Evolutionary conservation across 495 filamentous ascomycete genomes (phyloP), one percentile per base, ranked within the genome.

Genomic region (Trichoderma gamsii): DNA sequence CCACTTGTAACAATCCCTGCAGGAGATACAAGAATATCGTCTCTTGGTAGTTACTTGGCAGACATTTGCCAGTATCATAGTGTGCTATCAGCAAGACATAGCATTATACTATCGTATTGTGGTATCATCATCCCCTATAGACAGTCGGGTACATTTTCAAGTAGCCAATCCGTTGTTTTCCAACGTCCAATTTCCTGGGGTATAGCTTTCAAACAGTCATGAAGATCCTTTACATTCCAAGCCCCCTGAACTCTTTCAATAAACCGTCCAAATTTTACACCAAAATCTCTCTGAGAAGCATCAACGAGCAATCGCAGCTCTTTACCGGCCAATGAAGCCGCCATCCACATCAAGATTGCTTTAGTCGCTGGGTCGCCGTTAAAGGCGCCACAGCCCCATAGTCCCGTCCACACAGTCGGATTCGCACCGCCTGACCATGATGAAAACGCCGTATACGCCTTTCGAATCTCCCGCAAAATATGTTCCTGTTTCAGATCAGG

Each of bases 321-420:
- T 1, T 70, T 68, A 0, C 56, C 67, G 3, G 71, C 71, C 3
- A 70, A 61, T 3, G 71, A 74, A 16, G 75, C 74, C 25, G 73
- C 72, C 27, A 66, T 67, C 72, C 75, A 77, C 35, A 73, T 41
- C 18, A 76, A n/a, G 2, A 72, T 23, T 43, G 70, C 67, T 65
- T 75, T 75, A 43, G 73, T 67, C n/a, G 64, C 72, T 2, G 73
- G 73, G 43, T 76, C 71, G 2, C 71, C 75, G 16, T 73, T 65
- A 59, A 74, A 75, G 3, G 72, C 69, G 41, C 75, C 70, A 64
- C 75, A 76, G 2, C 75, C 73, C 75, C 73, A 74, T 4, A 72
- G 65, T 3, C 72, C 67, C 21, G 69, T 75, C 16, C 70, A 64
- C 12, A 76, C 63, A 13, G 44, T 51, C n/a, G 49, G n/a, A 21